Conservation (phyloP, 129 eudicot genomes). For the Helianthus tuberosus region DNA sequence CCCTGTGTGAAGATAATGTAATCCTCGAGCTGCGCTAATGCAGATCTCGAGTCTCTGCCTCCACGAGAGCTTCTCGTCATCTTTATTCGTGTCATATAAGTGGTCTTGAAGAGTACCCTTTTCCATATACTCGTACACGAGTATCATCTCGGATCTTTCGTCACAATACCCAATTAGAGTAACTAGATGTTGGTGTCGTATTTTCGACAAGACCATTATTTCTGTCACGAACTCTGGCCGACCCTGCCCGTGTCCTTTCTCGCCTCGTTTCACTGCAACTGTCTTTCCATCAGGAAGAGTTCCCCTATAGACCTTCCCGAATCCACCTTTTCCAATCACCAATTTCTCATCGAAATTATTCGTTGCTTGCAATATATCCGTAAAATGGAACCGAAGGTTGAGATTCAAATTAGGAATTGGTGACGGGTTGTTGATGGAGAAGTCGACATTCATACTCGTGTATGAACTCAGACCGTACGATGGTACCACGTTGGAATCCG, state of each 20-base stretch:
- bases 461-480: conserved; percentile 43
- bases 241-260: conserved; percentile 60
- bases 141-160: conserved; percentile 63
- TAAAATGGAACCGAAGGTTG: conserved; percentile 44
- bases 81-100: conserved; percentile 29
- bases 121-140: conserved; percentile 72
- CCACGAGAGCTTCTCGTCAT: conserved; percentile 48
- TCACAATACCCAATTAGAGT: conserved; percentile 71
- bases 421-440: conserved; percentile 30
- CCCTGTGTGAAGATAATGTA: conserved; percentile 69
- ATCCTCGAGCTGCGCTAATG: conserved; percentile 61
- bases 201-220: conserved; percentile 53
- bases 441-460: conserved; percentile 27
- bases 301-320: conserved; percentile 73
- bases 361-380: conserved; percentile 49
- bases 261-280: conserved; percentile 66
- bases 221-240: conserved; percentile 62
- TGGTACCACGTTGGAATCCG: conserved; percentile 23
- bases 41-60: conserved; percentile 58
- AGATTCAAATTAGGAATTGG: conserved; percentile 35
- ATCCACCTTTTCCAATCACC: conserved; percentile 68
- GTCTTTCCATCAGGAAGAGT: conserved; percentile 41
- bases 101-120: conserved; percentile 71
- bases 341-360: conserved; percentile 45
- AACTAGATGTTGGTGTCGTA: conserved; percentile 62